Conservation (phyloP, 2,329 filamentous ascomycete genomes). For the Fusarium mexicanum region DNA sequence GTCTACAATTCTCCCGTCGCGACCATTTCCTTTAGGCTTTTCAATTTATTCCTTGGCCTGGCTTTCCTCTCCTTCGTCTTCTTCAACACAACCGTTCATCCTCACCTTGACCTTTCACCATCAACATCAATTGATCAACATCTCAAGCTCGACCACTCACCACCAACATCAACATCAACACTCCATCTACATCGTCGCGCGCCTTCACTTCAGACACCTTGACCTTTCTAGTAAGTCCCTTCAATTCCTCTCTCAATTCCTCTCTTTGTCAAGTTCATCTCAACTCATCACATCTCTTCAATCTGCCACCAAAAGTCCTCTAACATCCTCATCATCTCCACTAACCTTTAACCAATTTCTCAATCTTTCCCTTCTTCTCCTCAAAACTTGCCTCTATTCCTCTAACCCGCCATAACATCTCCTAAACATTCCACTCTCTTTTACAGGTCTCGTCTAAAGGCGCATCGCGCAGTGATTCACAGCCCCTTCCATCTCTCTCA, state of each 20-base stretch:
- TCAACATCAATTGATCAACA: not conserved
- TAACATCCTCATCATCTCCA: not conserved
- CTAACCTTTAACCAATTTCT: not conserved
- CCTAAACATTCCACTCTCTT: not conserved
- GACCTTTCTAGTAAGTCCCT: not conserved
- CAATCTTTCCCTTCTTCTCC: not conserved
- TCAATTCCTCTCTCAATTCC: too few relatives aligned
- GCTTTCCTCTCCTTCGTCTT: not conserved
- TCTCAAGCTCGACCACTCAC: not conserved
- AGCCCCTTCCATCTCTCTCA: not conserved
- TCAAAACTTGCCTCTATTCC: not conserved
- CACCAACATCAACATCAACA: not conserved
- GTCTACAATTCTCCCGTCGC: not conserved
- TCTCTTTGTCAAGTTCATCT: not conserved
- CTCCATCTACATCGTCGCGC: not conserved
- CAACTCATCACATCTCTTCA: not conserved
- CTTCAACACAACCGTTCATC: not conserved
- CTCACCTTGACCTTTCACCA: not conserved
- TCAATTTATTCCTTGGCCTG: rapidly evolving
- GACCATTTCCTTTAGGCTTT: rapidly evolving
- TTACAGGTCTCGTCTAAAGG: not conserved
- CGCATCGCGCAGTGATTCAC: not conserved
- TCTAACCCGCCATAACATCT: not conserved
- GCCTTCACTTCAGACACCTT: rapidly evolving
- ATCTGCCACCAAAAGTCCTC: not conserved